Conservation (phyloP, 805 yeast genomes). For the Saturnispora dispora region DNA sequence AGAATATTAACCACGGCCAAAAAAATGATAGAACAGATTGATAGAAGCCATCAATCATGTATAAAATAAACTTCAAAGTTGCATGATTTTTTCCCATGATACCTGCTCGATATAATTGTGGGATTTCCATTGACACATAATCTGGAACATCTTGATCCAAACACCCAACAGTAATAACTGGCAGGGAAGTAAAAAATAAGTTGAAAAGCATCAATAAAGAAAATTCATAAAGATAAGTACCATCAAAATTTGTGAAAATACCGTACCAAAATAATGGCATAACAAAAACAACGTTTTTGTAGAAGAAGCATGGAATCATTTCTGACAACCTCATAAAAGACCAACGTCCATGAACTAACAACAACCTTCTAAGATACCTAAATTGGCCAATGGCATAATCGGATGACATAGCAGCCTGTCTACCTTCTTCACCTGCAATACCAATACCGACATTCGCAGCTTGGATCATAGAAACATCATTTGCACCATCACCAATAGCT, state of each 20-base stretch:
- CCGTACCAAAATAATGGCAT: slow-evolving; percentile 73
- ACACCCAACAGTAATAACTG: slow-evolving; percentile 64
- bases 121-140: slow-evolving; percentile 54
- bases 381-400: slow-evolving; percentile 81
- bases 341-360: slow-evolving; percentile 81
- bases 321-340: slow-evolving; percentile 66
- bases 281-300: slow-evolving; percentile 67
- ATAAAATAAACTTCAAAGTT: slow-evolving; percentile 46
- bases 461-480: slow-evolving; percentile 83
- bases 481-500: slow-evolving; percentile 82
- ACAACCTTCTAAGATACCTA: slow-evolving; percentile 51
- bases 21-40: slow-evolving; percentile 64
- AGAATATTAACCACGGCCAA: slow-evolving; percentile 54
- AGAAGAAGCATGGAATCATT: slow-evolving; percentile 72
- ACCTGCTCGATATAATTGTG: slow-evolving; percentile 62
- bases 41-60: slow-evolving; percentile 61
- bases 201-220: slow-evolving; percentile 73
- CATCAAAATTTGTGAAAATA: slow-evolving; percentile 59
- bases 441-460: slow-evolving; percentile 82
- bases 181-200: slow-evolving; percentile 72
- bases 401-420: slow-evolving; percentile 81
- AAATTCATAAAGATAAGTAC: slow-evolving; percentile 67
- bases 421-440: slow-evolving; percentile 80
- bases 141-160: slow-evolving; percentile 71
- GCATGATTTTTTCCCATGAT: slow-evolving; percentile 58